Evolutionary conservation across 106 monocot species (phyloP), one percentile per base, ranked within the genome.

Genomic region (Chionographis japonica): DNA sequence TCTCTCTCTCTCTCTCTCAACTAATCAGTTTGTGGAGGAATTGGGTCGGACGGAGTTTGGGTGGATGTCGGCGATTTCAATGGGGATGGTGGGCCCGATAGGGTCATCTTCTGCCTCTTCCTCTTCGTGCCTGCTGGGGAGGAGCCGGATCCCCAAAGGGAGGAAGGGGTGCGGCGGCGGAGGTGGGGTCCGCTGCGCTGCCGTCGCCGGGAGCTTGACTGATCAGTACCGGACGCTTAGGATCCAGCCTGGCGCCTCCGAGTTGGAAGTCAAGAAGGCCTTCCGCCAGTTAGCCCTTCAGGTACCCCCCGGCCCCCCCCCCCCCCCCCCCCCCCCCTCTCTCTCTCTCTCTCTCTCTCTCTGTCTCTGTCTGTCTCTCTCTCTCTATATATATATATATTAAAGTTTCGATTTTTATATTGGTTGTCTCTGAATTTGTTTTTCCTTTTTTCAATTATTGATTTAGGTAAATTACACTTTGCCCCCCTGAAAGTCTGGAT

Each of bases 221-320:
- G 88, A 90, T 4, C 80, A 80, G 46, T 91, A 91, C 68, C 62
- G 74, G 72, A 91, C 74, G 50, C 79, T 95, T 12, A 62, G 81
- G 64, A 59, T 95, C 51, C 64, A 72, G 20, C 94, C 88, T 14
- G 88, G 94, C 8, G 91, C 94, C 10, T 91, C 91, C 4, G 83
- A 91, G 77, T 70, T 56, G 62, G 91, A 95, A 74, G 81, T 95
- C 73, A 91, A 81, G 81, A 81, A 79, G 69, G 91, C 94, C 27
- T 95, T 95, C 71, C 72, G 91, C 50, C 83, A 75, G 53, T 91
- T 95, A 13, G 83, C 91, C 54, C 75, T 95, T 50, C 86, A 85
- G 94, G 94, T 94, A 14, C 19, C 27, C 27, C 27, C 27, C 27
- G 27, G n/a, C n/a, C n/a, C n/a, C n/a, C n/a, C n/a, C n/a, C n/a